These are phyloP conservation scores for Nymphaea colorata DNA, from an alignment of 164 flowering plant genomes.

Conservation along the genomic window DNA sequence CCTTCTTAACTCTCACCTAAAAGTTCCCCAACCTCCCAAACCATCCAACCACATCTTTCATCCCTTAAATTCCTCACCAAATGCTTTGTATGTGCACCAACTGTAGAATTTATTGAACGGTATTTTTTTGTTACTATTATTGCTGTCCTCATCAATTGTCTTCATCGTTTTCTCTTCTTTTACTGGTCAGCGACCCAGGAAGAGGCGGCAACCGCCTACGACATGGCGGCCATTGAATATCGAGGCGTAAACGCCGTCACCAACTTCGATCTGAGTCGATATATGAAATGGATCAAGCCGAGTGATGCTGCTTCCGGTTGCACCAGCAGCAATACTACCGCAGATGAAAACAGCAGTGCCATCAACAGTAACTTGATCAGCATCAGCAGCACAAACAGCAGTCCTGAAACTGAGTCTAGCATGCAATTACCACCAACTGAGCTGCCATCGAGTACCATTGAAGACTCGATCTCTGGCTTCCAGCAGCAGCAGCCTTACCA, in stretches of 20 bases:
- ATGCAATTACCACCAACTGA: not conserved
- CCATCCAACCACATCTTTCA: not conserved
- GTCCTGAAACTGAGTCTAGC: not conserved
- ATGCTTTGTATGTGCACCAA: not conserved
- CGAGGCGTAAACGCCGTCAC: slow-evolving; percentile 48
- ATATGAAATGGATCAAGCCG: slow-evolving; percentile 58
- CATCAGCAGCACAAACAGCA: not conserved
- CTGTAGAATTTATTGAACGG: not conserved
- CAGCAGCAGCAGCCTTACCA: not conserved
- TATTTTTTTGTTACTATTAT: not conserved
- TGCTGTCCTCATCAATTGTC: not conserved
- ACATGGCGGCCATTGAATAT: slow-evolving; percentile 49
- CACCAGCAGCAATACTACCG: not conserved
- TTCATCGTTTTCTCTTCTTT: not conserved
- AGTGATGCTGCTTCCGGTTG: not conserved
- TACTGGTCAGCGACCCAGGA: slow-evolving; percentile 47
- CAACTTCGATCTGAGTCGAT: slow-evolving; percentile 60
- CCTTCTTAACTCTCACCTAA: not conserved
- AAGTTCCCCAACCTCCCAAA: not conserved
- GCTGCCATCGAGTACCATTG: not conserved
- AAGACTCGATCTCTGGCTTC: not conserved
- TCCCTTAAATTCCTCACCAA: slow-evolving; percentile 2
- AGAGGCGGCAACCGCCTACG: slow-evolving; percentile 52
- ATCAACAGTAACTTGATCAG: not conserved
- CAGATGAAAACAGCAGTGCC: not conserved